Base-by-base conservation (phyloP, 345 rosid species). In the Sisymbrium irio region DNA sequence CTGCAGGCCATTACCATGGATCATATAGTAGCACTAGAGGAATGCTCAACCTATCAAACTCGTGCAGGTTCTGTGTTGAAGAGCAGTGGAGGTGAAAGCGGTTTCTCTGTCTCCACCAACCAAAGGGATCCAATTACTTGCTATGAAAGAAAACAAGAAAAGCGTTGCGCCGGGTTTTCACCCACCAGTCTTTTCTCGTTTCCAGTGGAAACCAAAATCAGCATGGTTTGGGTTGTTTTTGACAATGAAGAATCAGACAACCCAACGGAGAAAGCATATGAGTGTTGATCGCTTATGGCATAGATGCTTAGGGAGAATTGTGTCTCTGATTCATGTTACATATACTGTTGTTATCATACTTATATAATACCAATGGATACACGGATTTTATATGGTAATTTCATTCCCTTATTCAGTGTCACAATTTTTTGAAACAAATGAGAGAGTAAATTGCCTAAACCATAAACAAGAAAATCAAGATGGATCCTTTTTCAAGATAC, bases 191-290 rank as follows among this genome's bases (percentile, higher is more conserved):
- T 54, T 62, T 83, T 87, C 72, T 83, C 89, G 1, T 82, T 87
- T 45, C 80, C 76, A 19, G 50, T 85, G 50, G 93, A 89, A 82
- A 91, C 97, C 32, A 91, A 82, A 79, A 85, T 91, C 77, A 91
- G 89, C 80, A 86, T 78, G 85, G 84, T 86, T 1, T 89, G 97
- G 96, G 96, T 91, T 64, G 82, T 82, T 70, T 91, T 89, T 45
- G 93, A 91, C 66, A 86, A 83, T 28, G 86, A 83, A 51, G 70
- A 55, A 62, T 54, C 42, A 25, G 53, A 55, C 13, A 62, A 62
- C 0, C 7, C 17, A 18, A 18, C 33, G 61, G 39, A 42, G 42
- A 41, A 58, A 77, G 58, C 50, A 39, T 62, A 41, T 2, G 27
- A 41, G 19, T 41, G 71, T 35, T 70, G 36, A 75, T 41, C 13